Evolutionary conservation across 169 alveolate species (phyloP).

Genomic region (Cryptosporidium sp.): DNA sequence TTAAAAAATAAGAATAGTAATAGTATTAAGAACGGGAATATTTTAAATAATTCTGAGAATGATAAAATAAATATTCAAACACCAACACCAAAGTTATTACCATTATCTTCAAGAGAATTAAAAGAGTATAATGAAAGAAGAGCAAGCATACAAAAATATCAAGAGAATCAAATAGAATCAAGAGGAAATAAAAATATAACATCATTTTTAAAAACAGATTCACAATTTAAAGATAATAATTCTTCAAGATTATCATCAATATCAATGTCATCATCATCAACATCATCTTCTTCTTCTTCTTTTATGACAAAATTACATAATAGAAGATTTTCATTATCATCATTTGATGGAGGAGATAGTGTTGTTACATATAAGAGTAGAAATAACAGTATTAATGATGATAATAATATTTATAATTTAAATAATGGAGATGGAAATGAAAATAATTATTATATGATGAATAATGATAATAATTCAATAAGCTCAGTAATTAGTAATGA

Average conservation of each 20-base stretch:
- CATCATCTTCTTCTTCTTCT: conserved; percentile 24
- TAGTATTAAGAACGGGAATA: neutral
- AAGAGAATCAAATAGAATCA: neutral
- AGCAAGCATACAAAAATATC: neutral
- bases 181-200: neutral
- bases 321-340: conserved; percentile 65
- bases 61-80: conserved; percentile 6
- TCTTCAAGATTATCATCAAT: conserved; percentile 26
- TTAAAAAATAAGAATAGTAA: conserved; percentile 15
- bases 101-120: conserved; percentile 52
- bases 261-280: conserved; percentile 31
- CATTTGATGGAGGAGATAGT: conserved; percentile 36
- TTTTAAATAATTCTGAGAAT: neutral
- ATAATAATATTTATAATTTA: neutral
- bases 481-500: neutral
- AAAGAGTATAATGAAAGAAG: conserved; percentile 14
- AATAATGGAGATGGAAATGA: neutral
- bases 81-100: conserved; percentile 53
- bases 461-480: neutral
- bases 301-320: conserved; percentile 52
- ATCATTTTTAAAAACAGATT: neutral
- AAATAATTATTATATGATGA: neutral
- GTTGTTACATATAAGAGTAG: conserved; percentile 9
- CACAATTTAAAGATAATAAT: neutral
- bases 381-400: conserved; percentile 1